Base-by-base conservation (phyloP, 805 yeast genomes). In the Metschnikowia cerradonensis region DNA sequence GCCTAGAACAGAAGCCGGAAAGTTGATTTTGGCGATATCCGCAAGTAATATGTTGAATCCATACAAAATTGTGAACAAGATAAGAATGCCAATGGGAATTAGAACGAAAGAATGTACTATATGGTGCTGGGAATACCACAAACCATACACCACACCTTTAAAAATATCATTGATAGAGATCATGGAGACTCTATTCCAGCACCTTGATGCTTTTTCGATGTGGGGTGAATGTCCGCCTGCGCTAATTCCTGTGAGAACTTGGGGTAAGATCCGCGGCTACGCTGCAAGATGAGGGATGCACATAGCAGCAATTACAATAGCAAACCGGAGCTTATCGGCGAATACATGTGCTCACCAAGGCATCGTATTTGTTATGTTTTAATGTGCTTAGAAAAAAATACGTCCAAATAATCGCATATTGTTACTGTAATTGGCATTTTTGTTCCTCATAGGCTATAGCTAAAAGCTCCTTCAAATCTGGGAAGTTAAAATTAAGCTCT, bases 1-100 rank as follows among this genome's bases (percentile, higher is more conserved):
- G 41, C 87, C 80, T 46, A 86, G 73, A 31, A 86, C 91, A 2
- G 89, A 83, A 6, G 86, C 78, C 0, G 92, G 92, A 62, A 86
- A 83, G 42, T 73, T 68, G 53, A 85, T 75, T 4, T 76, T 70
- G 38, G 66, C 56, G 6, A 78, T 75, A 43, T 71, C 59, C 22
- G 67, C 60, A 44, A 83, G 68, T 23, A 80, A 65, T 51, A 67
- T 64, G 59, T 83, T 76, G 43, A 82, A 65, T 0, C 84, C 87
- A 54, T 82, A 84, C 22, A 83, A 65, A 5, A 77, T 62, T 47
- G 68, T 54, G 41, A 83, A 65, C 19, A 78, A 64, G 2, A 78
- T 43, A 11, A 81, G 50, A 19, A 78, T 66, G 1, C 86, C 86
- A 6, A 73, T 45, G 0, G 84, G 80, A 1, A 81, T 71, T 11